Evolutionary conservation across 2,329 filamentous ascomycete genomes (phyloP).

Genomic region (Fonsecaea monophora): DNA sequence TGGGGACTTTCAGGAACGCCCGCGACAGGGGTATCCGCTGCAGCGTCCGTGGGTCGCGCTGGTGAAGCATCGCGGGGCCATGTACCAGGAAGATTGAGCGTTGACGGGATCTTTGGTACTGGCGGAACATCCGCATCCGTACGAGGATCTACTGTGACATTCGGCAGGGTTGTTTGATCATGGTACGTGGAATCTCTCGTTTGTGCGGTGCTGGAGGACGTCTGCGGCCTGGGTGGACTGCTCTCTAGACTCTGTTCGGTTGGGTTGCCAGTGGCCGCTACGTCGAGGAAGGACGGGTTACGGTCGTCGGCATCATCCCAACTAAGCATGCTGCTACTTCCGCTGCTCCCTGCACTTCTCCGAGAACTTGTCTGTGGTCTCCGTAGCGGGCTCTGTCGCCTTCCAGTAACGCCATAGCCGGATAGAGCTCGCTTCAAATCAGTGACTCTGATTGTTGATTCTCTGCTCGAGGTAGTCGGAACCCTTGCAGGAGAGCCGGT

Average conservation of each 20-base stretch:
- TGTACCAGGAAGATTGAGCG: constrained; percentile 51
- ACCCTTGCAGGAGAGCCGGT: constrained; percentile 46
- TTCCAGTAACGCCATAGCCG: constrained; percentile 46
- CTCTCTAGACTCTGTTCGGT: constrained; percentile 1
- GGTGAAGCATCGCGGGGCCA: constrained; percentile 49
- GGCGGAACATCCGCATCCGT: constrained; percentile 50
- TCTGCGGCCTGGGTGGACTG: constrained; percentile 16
- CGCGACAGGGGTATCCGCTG: background rate
- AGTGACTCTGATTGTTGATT: constrained; percentile 56
- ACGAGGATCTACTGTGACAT: constrained; percentile 22
- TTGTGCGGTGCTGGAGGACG: constrained; percentile 8
- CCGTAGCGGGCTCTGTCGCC: constrained; percentile 53
- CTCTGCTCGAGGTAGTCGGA: constrained; percentile 48
- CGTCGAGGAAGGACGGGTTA: constrained; percentile 31
- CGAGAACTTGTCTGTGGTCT: constrained; percentile 32
- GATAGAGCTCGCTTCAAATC: constrained; percentile 57
- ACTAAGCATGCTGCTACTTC: constrained; percentile 55
- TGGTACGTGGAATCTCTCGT: constrained; percentile 21
- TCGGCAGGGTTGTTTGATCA: constrained; percentile 26
- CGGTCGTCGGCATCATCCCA: constrained; percentile 40
- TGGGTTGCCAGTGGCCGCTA: constrained; percentile 21
- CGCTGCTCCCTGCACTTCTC: constrained; percentile 47
- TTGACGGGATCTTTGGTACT: constrained; percentile 54
- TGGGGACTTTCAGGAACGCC: constrained; percentile 14
- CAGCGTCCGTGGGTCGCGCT: constrained; percentile 27